phyloP scores from a whole-genome alignment of 73 alveolate genomes.

The Tetrahymena borealis region DNA sequence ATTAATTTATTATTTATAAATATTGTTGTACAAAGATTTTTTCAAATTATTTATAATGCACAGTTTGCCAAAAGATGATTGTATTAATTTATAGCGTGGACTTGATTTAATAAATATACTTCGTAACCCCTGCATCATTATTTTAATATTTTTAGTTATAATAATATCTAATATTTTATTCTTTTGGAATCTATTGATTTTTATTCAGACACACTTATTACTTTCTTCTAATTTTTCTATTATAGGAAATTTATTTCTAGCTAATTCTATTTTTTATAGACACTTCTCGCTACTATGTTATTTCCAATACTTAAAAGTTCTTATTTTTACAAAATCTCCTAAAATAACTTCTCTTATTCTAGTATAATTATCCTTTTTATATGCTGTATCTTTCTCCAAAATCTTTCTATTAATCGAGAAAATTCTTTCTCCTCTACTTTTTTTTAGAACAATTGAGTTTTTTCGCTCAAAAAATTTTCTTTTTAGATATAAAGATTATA shows the following conservation, averaged over 20 bases:
- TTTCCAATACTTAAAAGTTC: too few species aligned
- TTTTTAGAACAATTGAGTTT: not conserved
- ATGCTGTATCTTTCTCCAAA: not conserved
- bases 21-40: not conserved
- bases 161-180: not conserved
- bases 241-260: not conserved
- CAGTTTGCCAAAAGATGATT: not conserved
- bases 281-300: too few species aligned
- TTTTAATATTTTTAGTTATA: not conserved
- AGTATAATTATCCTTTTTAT: not conserved
- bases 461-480: not conserved
- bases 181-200: not conserved
- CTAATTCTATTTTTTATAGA: not conserved
- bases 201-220: not conserved
- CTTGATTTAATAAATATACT: not conserved
- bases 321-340: too few species aligned
- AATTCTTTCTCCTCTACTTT: not conserved
- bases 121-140: not conserved
- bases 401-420: not conserved
- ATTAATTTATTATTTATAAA: not conserved
- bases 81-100: not conserved
- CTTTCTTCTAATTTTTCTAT: not conserved
- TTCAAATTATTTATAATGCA: not conserved
- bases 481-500: not conserved
- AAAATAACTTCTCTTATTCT: not conserved